These are phyloP conservation scores for Thalassiosira hispida DNA, from an alignment of 352 stramenopile genomes.

Conservation along the genomic window DNA sequence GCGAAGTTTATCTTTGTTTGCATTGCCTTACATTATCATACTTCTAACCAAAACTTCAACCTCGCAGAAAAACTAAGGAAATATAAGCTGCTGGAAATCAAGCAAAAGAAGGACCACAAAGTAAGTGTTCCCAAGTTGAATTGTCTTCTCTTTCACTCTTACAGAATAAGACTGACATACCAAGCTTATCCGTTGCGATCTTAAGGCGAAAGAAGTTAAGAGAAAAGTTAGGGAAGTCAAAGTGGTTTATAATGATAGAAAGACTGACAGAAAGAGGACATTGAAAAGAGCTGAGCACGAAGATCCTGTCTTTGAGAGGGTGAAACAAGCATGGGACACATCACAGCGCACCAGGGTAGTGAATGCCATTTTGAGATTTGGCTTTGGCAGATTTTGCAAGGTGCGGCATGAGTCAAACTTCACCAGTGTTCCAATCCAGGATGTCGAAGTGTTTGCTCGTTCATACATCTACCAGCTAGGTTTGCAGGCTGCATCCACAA, in stretches of 20 bases:
- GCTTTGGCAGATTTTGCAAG: slow-evolving; percentile 84
- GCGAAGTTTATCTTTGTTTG: not conserved
- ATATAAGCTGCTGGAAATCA: slow-evolving; percentile 36
- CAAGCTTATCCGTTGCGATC: no score
- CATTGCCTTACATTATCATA: not conserved
- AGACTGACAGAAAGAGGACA: slow-evolving; percentile 66
- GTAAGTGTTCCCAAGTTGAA: no score
- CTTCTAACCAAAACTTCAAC: no score
- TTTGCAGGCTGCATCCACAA: slow-evolving; percentile 70
- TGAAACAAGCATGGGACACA: slow-evolving; percentile 84
- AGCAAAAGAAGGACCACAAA: slow-evolving; percentile 12
- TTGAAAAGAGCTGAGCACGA: slow-evolving; percentile 75
- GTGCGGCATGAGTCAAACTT: slow-evolving; percentile 81
- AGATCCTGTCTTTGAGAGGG: slow-evolving; percentile 77
- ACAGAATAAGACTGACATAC: no score
- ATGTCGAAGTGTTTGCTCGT: slow-evolving; percentile 80
- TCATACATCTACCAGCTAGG: slow-evolving; percentile 82
- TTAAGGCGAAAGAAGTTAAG: slow-evolving; percentile 46
- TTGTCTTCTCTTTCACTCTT: no score
- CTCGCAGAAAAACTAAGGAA: slow-evolving; percentile 51
- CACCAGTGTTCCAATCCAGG: slow-evolving; percentile 80
- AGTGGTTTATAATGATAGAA: slow-evolving; percentile 72
- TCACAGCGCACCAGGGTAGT: slow-evolving; percentile 71
- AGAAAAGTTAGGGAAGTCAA: slow-evolving; percentile 69
- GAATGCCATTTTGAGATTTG: slow-evolving; percentile 78